phyloP scores from a whole-genome alignment of 2,329 filamentous ascomycete genomes.

The Dothistroma septosporum region DNA sequence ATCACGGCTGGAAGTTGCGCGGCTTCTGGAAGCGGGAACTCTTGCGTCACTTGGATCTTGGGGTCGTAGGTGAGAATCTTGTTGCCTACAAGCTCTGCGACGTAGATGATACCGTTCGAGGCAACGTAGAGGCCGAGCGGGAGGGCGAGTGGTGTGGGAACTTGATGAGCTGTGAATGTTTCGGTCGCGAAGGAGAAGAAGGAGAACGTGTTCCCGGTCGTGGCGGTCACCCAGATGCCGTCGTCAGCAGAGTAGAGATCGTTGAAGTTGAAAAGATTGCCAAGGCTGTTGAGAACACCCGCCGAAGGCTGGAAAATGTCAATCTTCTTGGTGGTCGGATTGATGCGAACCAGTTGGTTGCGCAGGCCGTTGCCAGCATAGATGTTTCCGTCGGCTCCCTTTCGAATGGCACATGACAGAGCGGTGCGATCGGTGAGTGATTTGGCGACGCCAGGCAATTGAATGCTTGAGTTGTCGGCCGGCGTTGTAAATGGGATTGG shows the following conservation, averaged over 20 bases:
- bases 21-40: slow-evolving; percentile 10
- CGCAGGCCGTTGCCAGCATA: slow-evolving; percentile 19
- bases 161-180: slow-evolving; percentile 14
- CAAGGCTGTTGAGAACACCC: slow-evolving; percentile 9
- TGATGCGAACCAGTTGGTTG: slow-evolving; percentile 22
- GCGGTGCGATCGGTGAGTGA: slow-evolving; percentile 9
- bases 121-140: slow-evolving; percentile 20
- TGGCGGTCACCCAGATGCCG: slow-evolving; percentile 24
- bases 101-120: slow-evolving; percentile 17
- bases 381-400: slow-evolving; percentile 22
- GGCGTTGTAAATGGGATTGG: slow-evolving; percentile 16
- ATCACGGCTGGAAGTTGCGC: slow-evolving; percentile 17
- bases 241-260: slow-evolving; percentile 17
- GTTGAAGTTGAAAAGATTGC: slow-evolving; percentile 23
- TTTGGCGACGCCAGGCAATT: not conserved
- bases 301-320: slow-evolving; percentile 18
- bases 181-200: slow-evolving; percentile 18
- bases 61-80: slow-evolving; percentile 16
- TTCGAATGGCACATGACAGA: slow-evolving; percentile 17
- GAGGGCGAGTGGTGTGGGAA: slow-evolving; percentile 14
- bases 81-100: slow-evolving; percentile 18
- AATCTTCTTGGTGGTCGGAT: not conserved
- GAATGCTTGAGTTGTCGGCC: not conserved
- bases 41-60: slow-evolving; percentile 6
- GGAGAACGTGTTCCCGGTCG: slow-evolving; percentile 17